Base-by-base conservation (phyloP, 768 basidiomycete genomes). In the Fibroporia radiculosa region DNA sequence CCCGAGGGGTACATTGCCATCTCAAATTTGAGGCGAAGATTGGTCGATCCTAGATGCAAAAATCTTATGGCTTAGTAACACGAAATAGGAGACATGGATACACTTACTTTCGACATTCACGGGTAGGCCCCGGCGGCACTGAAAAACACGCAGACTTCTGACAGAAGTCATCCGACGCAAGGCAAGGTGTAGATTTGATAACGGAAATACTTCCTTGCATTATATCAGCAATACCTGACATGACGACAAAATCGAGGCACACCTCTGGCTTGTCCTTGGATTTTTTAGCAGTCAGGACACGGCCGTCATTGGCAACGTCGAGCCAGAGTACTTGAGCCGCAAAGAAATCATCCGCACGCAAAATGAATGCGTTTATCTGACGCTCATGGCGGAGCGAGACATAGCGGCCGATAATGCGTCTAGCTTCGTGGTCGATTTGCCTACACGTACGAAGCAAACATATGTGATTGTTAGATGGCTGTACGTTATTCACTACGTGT, bases 241-340 rank as follows among this genome's bases (percentile, higher is more conserved):
- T 22, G 16, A 27, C 26, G 25, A 8, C 11, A 4, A 2, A 26
- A 16, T 16, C 18, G 22, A 11, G 11, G 22, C 50, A 44, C 42
- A 57, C 56, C 51, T 48, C 38, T 22, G 45, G 18, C 11, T 45
- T 19, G 3, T 31, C 44, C 4, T 40, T 14, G 6, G 42, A 27
- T 47, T 31, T 42, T 26, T 33, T 24, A 22, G 25, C 16, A 16
- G 25, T 55, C 42, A 63, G 48, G 40, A 64, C 49, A 42, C 66
- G 63, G 28, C 62, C 62, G 50, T 71, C 70, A 50, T 66, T 70
- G 34, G 63, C 67, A 39, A 68, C 65, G 48, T 71, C 68, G 14
- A 59, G 62, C 50, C 57, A 65, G 10, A 51, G 44, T 16, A 70
- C 53, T 13, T 40, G 56, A n/a, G 53, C 40, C 27, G 55, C 55